Percentiles rank a stretch among this genome's conserved stretches.
Conservation (phyloP, 2,329 filamentous ascomycete genomes). For the Zymoseptoria ardabiliae region DNA sequence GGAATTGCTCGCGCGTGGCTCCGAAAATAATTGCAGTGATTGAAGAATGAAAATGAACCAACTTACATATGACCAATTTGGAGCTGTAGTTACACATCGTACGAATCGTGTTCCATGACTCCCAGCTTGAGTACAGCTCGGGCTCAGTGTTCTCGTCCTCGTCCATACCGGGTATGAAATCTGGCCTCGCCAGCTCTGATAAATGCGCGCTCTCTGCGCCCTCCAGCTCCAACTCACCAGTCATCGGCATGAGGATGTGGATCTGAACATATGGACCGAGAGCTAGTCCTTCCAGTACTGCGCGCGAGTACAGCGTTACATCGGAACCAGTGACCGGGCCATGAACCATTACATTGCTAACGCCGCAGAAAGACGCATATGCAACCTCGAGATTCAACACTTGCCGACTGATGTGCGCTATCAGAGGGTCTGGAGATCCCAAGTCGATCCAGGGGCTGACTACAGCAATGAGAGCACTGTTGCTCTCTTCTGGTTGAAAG, state of each 20-base stretch:
- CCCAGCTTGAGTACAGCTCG: conserved; percentile 72
- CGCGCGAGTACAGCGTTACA: conserved; percentile 70
- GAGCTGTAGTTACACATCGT: conserved; percentile 77
- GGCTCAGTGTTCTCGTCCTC: conserved; percentile 17
- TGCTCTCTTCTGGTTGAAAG: conserved; percentile 58
- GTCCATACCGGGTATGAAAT: conserved; percentile 20
- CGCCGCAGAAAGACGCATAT: conserved; percentile 91
- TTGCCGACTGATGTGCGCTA: conserved; percentile 81
- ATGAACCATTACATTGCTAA: conserved; percentile 72
- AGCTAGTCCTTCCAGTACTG: conserved; percentile 70
- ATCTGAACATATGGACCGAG: conserved; percentile 71
- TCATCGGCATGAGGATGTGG: conserved; percentile 76
- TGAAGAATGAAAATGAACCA: conserved; percentile 7
- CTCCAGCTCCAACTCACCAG: conserved; percentile 59
- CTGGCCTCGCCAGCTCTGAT: conserved; percentile 38
- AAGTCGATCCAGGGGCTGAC: conserved; percentile 92
- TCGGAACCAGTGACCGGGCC: conserved; percentile 53
- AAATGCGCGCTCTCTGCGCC: conserved; percentile 47
- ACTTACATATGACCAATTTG: conserved; percentile 76
- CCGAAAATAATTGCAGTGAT: conserved; percentile 2
- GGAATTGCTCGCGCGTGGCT: neutral
- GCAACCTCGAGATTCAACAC: conserved; percentile 84
- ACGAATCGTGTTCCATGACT: conserved; percentile 85
- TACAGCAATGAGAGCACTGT: conserved; percentile 68
- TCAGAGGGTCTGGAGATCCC: conserved; percentile 70